Percentiles rank a stretch among this genome's conserved stretches.
Evolutionary conservation across 2,329 filamentous ascomycete species (phyloP).

Genomic region (Ampelomyces quisqualis): DNA sequence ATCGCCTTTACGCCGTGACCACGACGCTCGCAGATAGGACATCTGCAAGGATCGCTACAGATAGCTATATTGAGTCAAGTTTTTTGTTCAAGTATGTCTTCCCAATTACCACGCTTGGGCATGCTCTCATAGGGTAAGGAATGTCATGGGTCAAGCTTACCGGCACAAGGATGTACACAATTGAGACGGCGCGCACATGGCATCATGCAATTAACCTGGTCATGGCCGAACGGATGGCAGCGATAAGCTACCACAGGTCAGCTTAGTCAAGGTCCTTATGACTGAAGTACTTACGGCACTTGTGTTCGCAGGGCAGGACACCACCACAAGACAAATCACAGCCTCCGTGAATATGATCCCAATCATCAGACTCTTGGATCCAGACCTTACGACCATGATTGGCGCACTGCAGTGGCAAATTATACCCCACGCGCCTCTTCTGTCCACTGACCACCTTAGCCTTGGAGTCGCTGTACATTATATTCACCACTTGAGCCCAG

Average conservation of each 20-base stretch:
- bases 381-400: slow-evolving; percentile 57
- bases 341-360: slow-evolving; percentile 33
- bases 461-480: slow-evolving; percentile 49
- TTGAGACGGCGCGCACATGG: slow-evolving; percentile 21
- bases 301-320: slow-evolving; percentile 36
- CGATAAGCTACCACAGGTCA: slow-evolving; percentile 20
- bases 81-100: too few species aligned
- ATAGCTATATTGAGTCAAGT: slow-evolving; percentile 6
- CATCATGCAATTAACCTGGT: slow-evolving; percentile 36
- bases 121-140: too few species aligned
- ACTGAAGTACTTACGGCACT: slow-evolving; percentile 16
- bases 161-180: slow-evolving; percentile 35
- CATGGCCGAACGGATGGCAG: slow-evolving; percentile 40
- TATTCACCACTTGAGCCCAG: slow-evolving; percentile 54
- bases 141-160: slow-evolving; percentile 1
- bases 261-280: neutral
- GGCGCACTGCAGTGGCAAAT: slow-evolving; percentile 64
- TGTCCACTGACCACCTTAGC: slow-evolving; percentile 25
- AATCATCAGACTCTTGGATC: slow-evolving; percentile 47
- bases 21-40: slow-evolving; percentile 28
- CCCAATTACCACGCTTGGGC: too few species aligned
- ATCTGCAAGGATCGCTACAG: slow-evolving; percentile 36
- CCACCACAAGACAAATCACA: slow-evolving; percentile 32
- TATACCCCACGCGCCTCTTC: slow-evolving; percentile 47
- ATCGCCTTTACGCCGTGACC: slow-evolving; percentile 26